A percentile compares a stretch with the other conserved stretches of the same genome.
Conservation (phyloP, 169 alveolate genomes). For the Plasmodium malariae region DNA sequence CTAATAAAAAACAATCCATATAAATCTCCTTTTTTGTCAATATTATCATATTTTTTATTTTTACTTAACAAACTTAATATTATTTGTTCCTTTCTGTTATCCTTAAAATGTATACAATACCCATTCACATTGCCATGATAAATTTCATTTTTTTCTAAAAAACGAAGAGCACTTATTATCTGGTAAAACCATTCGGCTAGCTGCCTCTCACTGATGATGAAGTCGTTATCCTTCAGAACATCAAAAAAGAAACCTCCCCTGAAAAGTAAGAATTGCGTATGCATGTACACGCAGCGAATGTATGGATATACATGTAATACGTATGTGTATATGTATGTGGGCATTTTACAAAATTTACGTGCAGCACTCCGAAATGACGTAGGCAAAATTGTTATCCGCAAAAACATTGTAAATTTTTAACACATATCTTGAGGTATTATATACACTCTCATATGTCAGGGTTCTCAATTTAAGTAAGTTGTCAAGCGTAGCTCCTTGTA, state of each 20-base stretch:
- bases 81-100: slow-evolving; percentile 24
- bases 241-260: slow-evolving; percentile 69
- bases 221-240: slow-evolving; percentile 9
- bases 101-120: slow-evolving; percentile 52
- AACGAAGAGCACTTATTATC: slow-evolving; percentile 35
- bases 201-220: slow-evolving; percentile 21
- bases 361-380: slow-evolving; percentile 61
- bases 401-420: slow-evolving; percentile 51
- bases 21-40: slow-evolving; percentile 66
- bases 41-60: slow-evolving; percentile 52
- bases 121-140: slow-evolving; percentile 71
- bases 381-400: slow-evolving; percentile 22
- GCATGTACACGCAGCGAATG: background rate
- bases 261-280: background rate
- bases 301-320: background rate
- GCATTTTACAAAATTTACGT: slow-evolving; percentile 18
- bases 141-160: slow-evolving; percentile 39
- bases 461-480: slow-evolving; percentile 21
- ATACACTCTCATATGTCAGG: slow-evolving; percentile 4
- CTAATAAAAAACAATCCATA: slow-evolving; percentile 69
- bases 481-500: slow-evolving; percentile 23
- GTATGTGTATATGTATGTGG: background rate
- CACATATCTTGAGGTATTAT: slow-evolving; percentile 13
- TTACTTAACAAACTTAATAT: slow-evolving; percentile 60
- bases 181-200: slow-evolving; percentile 71